Percentiles rank a stretch among this genome's conserved stretches.
Conservation (phyloP, 306 rosid species). For the Canavalia ensiformis region DNA sequence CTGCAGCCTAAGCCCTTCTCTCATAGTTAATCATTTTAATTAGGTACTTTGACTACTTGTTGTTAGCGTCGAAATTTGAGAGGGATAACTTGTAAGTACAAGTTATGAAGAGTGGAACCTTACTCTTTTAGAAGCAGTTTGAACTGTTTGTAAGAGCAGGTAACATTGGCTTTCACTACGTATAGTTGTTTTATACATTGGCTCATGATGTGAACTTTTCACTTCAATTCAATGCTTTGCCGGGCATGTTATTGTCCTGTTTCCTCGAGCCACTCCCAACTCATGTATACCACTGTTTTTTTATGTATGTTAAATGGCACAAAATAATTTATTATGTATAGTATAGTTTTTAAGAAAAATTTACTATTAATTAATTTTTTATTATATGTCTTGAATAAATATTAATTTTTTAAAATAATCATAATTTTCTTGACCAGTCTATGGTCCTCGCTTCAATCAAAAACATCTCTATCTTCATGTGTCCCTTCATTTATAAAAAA, state of each 20-base stretch:
- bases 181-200: neutral
- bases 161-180: neutral
- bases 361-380: too few relatives aligned
- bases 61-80: constrained; percentile 24
- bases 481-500: constrained; percentile 22
- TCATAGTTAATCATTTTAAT: neutral
- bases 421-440: constrained; percentile 55
- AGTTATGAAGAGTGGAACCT: constrained; percentile 29
- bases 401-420: neutral
- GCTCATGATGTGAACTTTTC: constrained; percentile 35
- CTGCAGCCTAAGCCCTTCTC: constrained; percentile 14
- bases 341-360: too few relatives aligned
- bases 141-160: constrained; percentile 21
- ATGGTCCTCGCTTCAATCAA: constrained; percentile 45
- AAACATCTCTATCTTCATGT: constrained; percentile 22
- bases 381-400: too few relatives aligned
- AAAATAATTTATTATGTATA: too few relatives aligned
- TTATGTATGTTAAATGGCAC: too few relatives aligned
- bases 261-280: constrained; percentile 82
- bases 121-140: constrained; percentile 19
- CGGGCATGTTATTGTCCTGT: constrained; percentile 49
- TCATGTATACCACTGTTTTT: constrained; percentile 35
- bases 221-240: constrained; percentile 46
- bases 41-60: neutral
- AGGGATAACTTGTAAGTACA: neutral